These are phyloP conservation scores for Phytophthora pseudosyringae DNA, from an alignment of 352 stramenopile species.

Conservation along the genomic window DNA sequence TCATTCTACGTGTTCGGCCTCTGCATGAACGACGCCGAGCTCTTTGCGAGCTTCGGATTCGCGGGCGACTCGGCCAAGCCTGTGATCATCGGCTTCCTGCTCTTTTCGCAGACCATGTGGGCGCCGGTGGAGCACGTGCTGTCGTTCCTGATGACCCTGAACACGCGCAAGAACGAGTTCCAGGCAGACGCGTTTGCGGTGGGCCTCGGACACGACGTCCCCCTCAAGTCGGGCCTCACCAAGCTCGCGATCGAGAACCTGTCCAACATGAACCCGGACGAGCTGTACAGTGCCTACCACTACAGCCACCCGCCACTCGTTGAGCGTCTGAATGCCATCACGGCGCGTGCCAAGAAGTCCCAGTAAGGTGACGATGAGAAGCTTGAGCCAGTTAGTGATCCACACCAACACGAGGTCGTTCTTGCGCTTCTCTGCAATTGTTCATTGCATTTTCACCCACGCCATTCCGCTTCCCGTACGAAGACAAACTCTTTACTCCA, in stretches of 20 bases:
- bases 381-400: slow-evolving; percentile 3
- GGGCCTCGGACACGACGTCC: slow-evolving; percentile 88
- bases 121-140: slow-evolving; percentile 80
- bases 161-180: slow-evolving; percentile 86
- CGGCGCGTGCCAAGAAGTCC: slow-evolving; percentile 61
- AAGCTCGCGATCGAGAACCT: slow-evolving; percentile 99
- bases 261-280: slow-evolving; percentile 96
- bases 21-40: slow-evolving; percentile 80
- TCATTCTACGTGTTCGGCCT: slow-evolving; percentile 83
- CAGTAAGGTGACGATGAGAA: slow-evolving; percentile 34
- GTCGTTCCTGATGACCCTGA: slow-evolving; percentile 77
- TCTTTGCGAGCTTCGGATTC: slow-evolving; percentile 87
- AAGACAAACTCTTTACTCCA: neutral
- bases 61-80: slow-evolving; percentile 45
- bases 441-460: neutral
- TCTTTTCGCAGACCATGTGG: slow-evolving; percentile 88
- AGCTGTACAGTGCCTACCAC: slow-evolving; percentile 96
- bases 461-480: neutral
- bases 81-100: slow-evolving; percentile 82
- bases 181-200: slow-evolving; percentile 95
- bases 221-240: slow-evolving; percentile 94
- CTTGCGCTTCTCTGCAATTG: neutral
- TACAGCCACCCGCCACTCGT: slow-evolving; percentile 98
- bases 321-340: slow-evolving; percentile 95
- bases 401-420: slow-evolving; percentile 11